Evolutionary conservation across 2,329 filamentous ascomycete species (phyloP), one percentile per base, ranked within the genome.

Genomic region (Fusarium luffae): DNA sequence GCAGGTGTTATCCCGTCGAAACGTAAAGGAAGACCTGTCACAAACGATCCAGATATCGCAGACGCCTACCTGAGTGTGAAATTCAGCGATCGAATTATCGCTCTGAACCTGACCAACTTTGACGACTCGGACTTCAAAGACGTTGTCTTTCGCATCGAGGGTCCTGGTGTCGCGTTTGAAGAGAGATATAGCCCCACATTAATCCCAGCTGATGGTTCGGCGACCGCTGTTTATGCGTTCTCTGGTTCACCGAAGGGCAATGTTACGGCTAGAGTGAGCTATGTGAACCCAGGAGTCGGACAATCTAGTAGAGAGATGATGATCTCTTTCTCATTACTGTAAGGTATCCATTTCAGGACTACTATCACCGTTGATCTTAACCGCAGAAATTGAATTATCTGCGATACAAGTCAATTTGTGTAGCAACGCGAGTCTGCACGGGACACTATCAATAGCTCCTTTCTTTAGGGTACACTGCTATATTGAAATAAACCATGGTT

Each of bases 21-120:
- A 47, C 57, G 51, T 11, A 32, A 41, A 7, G 18, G 9, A 42
- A 47, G 32, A 18, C 51, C 32, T 3, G 18, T 57, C 8, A 60
- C 51, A 13, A 60, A 57, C 32, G 9, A 9, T 16, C 51, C 32
- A 5, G 6, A 57, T 8, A 28, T 60, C 18, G 18, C 32, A 2
- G 51, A 60, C 27, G 19, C 12, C 1, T 30, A 57, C 32, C 4
- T 60, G 4, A 16, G 27, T 42, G 1, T 57, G 2, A 2, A 14
- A 57, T 51, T 57, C 7, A n/a, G 14, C 5, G 5, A 21, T 42
- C 1, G 18, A 4, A 21, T 4, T 9, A 18, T 60, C 14, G 1
- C n/a, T n/a, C 11, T 47, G 1, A 23, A 60, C 11, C 23, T 57
- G 8, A 57, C 51, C 9, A 60, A 48, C 8, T 60, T 57, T 40